Evolutionary conservation across 164 flowering plant genomes (phyloP).

Genomic region (Cinnamomum micranthum): DNA sequence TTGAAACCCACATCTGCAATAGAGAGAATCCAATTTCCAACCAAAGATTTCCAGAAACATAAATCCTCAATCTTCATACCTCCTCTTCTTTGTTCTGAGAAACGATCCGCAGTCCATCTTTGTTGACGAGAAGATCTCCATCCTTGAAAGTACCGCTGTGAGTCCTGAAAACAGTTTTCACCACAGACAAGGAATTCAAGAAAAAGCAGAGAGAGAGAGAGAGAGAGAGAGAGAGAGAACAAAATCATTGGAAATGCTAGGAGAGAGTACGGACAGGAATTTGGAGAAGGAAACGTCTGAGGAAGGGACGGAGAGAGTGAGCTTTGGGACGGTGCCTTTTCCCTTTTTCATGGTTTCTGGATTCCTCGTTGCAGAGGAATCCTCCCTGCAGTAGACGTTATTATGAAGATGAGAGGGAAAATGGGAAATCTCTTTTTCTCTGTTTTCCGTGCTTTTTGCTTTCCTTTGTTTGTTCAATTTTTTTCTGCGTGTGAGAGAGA

Average conservation of each 20-base stretch:
- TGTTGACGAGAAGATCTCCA: constrained; percentile 90
- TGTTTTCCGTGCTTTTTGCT: too few relatives aligned
- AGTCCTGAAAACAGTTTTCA: constrained; percentile 39
- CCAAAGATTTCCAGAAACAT: too few relatives aligned
- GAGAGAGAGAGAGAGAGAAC: background rate
- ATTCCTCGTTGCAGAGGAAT: too few relatives aligned
- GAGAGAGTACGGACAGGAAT: constrained; percentile 46
- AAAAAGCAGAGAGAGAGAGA: background rate
- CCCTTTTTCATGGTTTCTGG: background rate
- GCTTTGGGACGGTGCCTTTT: background rate
- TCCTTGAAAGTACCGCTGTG: constrained; percentile 84
- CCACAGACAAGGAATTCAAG: background rate
- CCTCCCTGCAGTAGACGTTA: too few relatives aligned
- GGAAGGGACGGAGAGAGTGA: constrained; percentile 21
- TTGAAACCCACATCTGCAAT: too few relatives aligned
- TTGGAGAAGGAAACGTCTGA: constrained; percentile 37
- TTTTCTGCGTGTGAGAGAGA: too few relatives aligned
- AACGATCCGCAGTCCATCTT: constrained; percentile 80
- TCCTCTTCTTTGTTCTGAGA: constrained; percentile 49
- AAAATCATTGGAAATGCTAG: background rate
- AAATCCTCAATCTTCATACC: constrained; percentile 25
- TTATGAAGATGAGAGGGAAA: too few relatives aligned
- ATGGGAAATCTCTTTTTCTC: too few relatives aligned
- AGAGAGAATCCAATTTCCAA: background rate
- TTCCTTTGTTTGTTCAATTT: too few relatives aligned